Percentiles rank a stretch among this genome's conserved stretches.
phyloP scores from a whole-genome alignment of 257 asterid species.

The Penstemon davidsonii region DNA sequence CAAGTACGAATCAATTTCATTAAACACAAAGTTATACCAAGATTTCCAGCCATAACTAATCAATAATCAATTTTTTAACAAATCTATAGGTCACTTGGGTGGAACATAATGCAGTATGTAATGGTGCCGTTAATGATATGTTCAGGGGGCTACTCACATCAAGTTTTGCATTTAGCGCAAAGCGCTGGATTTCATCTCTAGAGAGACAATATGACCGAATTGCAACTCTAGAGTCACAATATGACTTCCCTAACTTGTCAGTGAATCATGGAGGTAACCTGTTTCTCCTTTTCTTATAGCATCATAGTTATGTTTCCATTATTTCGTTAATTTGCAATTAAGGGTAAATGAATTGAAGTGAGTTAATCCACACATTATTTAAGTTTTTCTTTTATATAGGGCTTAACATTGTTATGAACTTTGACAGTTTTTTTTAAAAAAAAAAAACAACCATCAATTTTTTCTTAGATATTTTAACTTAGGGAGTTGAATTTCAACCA shows the following conservation, averaged over 20 bases:
- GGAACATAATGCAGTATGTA: conserved; percentile 44
- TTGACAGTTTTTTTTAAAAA: too few species aligned
- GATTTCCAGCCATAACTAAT: not conserved
- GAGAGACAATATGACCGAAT: conserved; percentile 42
- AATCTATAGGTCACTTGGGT: conserved; percentile 55
- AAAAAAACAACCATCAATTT: too few species aligned
- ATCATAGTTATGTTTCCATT: not conserved
- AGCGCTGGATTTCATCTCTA: conserved; percentile 53
- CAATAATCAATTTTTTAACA: not conserved
- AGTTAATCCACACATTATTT: too few species aligned
- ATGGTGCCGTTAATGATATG: conserved; percentile 25
- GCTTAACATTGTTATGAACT: too few species aligned
- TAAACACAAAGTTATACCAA: not conserved
- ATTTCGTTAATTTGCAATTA: not conserved
- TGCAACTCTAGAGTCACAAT: conserved; percentile 29
- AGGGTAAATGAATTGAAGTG: too few species aligned
- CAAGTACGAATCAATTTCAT: not conserved
- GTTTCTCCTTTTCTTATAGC: not conserved
- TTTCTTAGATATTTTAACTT: too few species aligned
- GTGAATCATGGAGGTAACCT: conserved; percentile 29
- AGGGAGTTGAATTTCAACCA: too few species aligned
- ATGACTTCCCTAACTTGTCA: conserved; percentile 13
- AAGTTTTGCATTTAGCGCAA: conserved; percentile 42
- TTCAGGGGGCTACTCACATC: conserved; percentile 32
- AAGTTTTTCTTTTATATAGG: too few species aligned